These are phyloP conservation scores for Pseudozyma tsukubaensis DNA, from an alignment of 1,284 basidiomycete genomes.

Conservation along the genomic window DNA sequence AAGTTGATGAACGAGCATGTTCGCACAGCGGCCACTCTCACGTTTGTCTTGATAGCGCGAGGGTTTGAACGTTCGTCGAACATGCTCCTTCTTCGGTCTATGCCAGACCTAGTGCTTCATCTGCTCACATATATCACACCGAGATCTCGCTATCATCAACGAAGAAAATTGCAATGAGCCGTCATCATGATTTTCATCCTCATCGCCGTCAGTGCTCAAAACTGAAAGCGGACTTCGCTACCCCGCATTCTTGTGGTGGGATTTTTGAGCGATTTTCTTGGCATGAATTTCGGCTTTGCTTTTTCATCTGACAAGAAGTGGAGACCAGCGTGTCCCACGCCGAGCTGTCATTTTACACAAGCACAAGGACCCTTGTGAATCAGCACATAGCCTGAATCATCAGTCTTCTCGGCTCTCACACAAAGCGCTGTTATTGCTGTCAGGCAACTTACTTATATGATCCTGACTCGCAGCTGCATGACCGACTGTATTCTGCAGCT, in stretches of 20 bases:
- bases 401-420: neutral
- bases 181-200: neutral
- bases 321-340: too few species aligned
- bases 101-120: too few species aligned
- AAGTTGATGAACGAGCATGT: too few species aligned
- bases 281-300: constrained; percentile 9
- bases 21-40: too few species aligned
- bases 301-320: too few species aligned
- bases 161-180: neutral
- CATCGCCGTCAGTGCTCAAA: neutral
- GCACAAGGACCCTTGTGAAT: neutral
- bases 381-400: constrained; percentile 11
- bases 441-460: neutral
- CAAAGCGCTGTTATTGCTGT: neutral
- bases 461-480: neutral
- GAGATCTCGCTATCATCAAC: too few species aligned
- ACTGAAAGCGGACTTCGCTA: neutral
- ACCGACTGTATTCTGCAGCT: neutral
- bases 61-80: too few species aligned
- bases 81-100: too few species aligned
- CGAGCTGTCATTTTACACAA: too few species aligned
- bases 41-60: too few species aligned
- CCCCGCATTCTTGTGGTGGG: neutral
- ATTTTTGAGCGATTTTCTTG: neutral
- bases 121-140: too few species aligned